A percentile compares a stretch with the other conserved stretches of the same genome.
These are phyloP conservation scores for Kickxella alabastrina DNA, from an alignment of 192 early-diverging fungal genomes.

Conservation along the genomic window DNA sequence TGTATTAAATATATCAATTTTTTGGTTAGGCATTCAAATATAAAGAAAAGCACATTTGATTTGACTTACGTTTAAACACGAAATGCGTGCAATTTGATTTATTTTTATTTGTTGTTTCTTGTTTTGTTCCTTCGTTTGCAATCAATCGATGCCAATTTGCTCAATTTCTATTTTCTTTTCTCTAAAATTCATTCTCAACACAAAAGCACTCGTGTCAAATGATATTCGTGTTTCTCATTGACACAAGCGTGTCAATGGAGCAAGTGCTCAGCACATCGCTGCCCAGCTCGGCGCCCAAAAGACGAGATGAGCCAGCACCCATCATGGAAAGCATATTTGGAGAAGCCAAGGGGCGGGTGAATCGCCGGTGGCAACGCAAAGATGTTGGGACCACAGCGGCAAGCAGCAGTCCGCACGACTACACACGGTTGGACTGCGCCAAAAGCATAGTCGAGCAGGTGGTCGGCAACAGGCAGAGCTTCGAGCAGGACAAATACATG, in stretches of 20 bases:
- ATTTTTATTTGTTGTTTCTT: background rate
- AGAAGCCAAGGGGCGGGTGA: constrained; percentile 14
- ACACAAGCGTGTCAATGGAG: constrained; percentile 83
- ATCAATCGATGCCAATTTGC: too few relatives aligned
- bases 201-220: constrained; percentile 12
- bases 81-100: too few relatives aligned
- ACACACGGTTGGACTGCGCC: constrained; percentile 62
- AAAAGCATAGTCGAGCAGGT: constrained; percentile 77
- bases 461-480: constrained; percentile 50
- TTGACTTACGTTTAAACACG: too few relatives aligned
- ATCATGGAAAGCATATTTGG: constrained; percentile 37
- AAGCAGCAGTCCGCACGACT: constrained; percentile 3
- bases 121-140: background rate
- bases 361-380: constrained; percentile 49
- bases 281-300: background rate
- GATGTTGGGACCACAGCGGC: background rate
- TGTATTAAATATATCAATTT: too few relatives aligned
- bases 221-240: constrained; percentile 73
- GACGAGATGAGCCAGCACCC: constrained; percentile 14
- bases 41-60: too few relatives aligned
- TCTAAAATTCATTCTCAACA: background rate
- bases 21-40: too few relatives aligned
- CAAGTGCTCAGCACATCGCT: constrained; percentile 28
- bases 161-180: background rate
- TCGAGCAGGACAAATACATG: constrained; percentile 71